Base-by-base conservation (phyloP, 176 grass and related monocot genomes). In the Lolium perenne region DNA sequence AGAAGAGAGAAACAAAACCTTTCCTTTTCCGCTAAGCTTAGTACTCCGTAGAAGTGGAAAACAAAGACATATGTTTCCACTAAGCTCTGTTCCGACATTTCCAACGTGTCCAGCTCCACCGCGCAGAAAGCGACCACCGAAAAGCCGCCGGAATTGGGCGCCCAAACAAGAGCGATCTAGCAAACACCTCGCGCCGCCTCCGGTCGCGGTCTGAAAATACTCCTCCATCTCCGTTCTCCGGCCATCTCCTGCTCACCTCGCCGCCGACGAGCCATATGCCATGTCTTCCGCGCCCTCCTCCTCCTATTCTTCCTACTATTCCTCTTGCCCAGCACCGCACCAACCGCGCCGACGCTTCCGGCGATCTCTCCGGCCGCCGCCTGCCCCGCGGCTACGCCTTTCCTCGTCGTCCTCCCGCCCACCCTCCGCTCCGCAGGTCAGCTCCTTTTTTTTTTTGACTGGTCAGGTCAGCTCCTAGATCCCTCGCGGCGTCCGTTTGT, bases 391-490 rank as follows among this genome's bases (percentile, higher is more conserved):
- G 58, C 38, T 62, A 53, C 83, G 35, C 10, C 18, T 55, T 5
- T 29, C 18, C 35, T 74, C 58, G 60, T 7, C 72, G 49, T 78
- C 49, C 68, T 83, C 41, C 53, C 32, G 74, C 57, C 13, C 53
- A 4, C 40, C 17, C 86, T 65, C 25, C 1, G 70, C 23, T 60
- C 23, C 17, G 56, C 88, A 71, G 86, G 90, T 85, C 4, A 77
- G 38, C 12, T 76, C 32, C 16, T 54, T 35, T 3, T 35, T 35
- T 29, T 29, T 35, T 35, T 35, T 35, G 32, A 35, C 32, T 35
- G 32, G 32, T 35, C 88, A 71, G 86, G 86, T 82, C 4, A 77
- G 38, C 12, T 76, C 32, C 16, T 54, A 76, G 76, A 87, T 91
- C 85, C 69, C 85, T 67, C 50, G 51, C 5, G 5, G 4, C 50